These are phyloP conservation scores for Podaxis mareebaensis DNA, from an alignment of 768 basidiomycete genomes.

Conservation along the genomic window DNA sequence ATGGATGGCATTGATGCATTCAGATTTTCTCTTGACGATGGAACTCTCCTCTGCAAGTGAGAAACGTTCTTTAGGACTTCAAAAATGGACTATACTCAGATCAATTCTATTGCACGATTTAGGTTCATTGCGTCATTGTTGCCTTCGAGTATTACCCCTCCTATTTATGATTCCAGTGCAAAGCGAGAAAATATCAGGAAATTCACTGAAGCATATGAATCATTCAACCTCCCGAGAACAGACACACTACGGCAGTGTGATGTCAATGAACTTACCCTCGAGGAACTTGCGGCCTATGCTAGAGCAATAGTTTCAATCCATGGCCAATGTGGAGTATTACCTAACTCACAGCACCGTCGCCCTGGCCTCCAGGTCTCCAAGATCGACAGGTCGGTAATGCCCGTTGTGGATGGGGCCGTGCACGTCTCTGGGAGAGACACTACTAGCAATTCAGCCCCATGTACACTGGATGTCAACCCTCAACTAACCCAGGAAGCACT, in stretches of 20 bases:
- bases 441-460: no score
- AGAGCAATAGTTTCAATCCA: background rate
- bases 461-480: no score
- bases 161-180: no score
- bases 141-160: no score
- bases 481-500: no score
- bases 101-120: no score
- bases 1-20: no score
- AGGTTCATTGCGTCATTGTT: no score
- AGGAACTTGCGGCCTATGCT: background rate
- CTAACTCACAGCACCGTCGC: background rate
- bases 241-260: background rate
- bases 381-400: background rate
- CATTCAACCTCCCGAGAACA: background rate
- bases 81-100: no score
- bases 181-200: background rate
- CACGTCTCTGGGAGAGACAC: background rate
- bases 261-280: background rate
- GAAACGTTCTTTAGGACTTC: no score
- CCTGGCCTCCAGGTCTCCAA: background rate
- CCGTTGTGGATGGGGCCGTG: background rate
- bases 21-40: no score
- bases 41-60: no score
- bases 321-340: background rate
- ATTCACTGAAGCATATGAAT: background rate